Evolutionary conservation across 2,329 filamentous ascomycete genomes (phyloP).

Genomic region (Microcyclospora tardicrescens): DNA sequence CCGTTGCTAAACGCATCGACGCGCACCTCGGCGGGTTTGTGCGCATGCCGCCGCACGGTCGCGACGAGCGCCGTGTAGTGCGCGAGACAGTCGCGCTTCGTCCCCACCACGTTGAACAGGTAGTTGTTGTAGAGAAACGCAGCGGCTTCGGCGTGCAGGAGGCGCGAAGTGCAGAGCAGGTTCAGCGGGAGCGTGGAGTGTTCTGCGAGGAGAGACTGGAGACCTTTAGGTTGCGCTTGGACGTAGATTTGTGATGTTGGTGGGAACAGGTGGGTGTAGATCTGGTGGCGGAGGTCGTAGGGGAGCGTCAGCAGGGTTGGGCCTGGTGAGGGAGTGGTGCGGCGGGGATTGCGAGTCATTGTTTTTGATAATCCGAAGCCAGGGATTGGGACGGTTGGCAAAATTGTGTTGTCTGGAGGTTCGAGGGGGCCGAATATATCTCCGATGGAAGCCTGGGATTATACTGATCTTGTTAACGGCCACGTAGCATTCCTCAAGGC

Average conservation of each 20-base stretch:
- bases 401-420: too few relatives aligned
- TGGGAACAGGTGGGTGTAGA: conserved; percentile 21
- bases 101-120: conserved; percentile 21
- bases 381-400: too few relatives aligned
- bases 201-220: conserved; percentile 5
- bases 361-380: too few relatives aligned
- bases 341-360: too few relatives aligned
- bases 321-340: not conserved
- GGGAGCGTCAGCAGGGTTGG: conserved; percentile 12
- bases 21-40: conserved; percentile 6
- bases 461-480: too few relatives aligned
- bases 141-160: conserved; percentile 13
- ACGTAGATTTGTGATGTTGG: conserved; percentile 16
- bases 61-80: conserved; percentile 11
- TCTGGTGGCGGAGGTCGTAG: conserved; percentile 18
- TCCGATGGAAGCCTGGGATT: too few relatives aligned
- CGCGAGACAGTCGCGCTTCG: conserved; percentile 15
- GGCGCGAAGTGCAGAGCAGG: conserved; percentile 10
- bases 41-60: conserved; percentile 12
- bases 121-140: conserved; percentile 20
- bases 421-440: too few relatives aligned
- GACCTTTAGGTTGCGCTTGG: conserved; percentile 8
- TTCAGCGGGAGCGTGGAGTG: conserved; percentile 5
- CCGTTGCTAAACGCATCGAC: conserved; percentile 21
- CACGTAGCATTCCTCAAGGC: too few relatives aligned